Percentiles rank a stretch among this genome's conserved stretches.
phyloP scores from a whole-genome alignment of 257 asterid species.

The Nicotiana noctiflora region DNA sequence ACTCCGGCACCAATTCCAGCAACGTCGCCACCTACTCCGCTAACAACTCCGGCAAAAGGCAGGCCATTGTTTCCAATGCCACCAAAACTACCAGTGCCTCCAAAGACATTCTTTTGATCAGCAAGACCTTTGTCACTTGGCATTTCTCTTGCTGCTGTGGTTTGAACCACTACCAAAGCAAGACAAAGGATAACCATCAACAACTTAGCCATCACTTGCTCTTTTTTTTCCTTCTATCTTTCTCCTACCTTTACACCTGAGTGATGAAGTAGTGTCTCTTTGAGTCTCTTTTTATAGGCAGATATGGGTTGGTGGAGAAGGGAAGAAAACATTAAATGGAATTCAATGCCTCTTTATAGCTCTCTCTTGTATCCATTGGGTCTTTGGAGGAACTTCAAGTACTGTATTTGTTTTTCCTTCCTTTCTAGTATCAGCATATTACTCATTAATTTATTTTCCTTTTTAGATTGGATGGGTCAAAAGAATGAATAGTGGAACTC shows the following conservation, averaged over 20 bases:
- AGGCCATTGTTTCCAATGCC: constrained; percentile 10
- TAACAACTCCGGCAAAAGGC: constrained; percentile 6
- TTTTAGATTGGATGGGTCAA: no score
- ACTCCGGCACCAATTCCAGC: constrained; percentile 14
- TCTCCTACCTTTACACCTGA: background rate
- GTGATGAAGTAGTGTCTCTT: background rate
- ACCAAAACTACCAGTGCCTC: constrained; percentile 10
- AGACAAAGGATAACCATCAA: constrained; percentile 10
- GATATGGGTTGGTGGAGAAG: background rate
- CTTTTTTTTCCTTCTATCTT: background rate
- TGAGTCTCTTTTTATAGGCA: constrained; percentile 16
- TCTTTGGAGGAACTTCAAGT: background rate
- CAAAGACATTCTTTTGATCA: constrained; percentile 36
- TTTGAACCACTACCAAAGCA: constrained; percentile 18
- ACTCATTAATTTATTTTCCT: no score
- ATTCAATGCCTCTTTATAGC: constrained; percentile 3
- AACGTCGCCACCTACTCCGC: constrained; percentile 11
- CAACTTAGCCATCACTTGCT: constrained; percentile 22
- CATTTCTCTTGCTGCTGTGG: constrained; percentile 26
- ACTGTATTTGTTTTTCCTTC: no score
- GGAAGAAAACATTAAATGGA: constrained; percentile 17
- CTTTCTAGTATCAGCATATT: no score
- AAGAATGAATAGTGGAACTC: no score
- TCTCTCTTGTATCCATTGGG: background rate
- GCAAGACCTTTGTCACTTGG: constrained; percentile 25